Percentiles rank a stretch among this genome's conserved stretches.
Conservation (phyloP, 768 basidiomycete species). For the Xerocomellus amylosporus region DNA sequence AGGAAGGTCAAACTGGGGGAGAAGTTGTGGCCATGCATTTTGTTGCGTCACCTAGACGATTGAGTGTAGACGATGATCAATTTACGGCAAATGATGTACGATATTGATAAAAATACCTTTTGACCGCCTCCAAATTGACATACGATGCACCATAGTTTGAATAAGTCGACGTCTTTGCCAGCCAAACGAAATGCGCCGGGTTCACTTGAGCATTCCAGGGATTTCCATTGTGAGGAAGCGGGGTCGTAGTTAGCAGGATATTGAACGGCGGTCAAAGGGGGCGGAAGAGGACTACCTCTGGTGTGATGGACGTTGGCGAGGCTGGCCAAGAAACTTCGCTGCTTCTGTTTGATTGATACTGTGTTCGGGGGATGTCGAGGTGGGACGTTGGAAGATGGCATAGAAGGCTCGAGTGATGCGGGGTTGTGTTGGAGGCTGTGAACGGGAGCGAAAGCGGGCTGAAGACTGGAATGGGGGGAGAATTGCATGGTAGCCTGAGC, state of each 20-base stretch:
- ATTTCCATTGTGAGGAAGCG: conserved; percentile 58
- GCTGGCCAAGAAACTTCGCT: conserved; percentile 55
- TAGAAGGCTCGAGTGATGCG: conserved; percentile 46
- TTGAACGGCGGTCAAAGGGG: conserved; percentile 62
- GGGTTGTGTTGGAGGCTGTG: conserved; percentile 32
- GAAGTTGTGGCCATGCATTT: conserved; percentile 55
- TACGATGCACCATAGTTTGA: conserved; percentile 67
- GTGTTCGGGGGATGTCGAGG: conserved; percentile 36
- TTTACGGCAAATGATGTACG: conserved; percentile 14
- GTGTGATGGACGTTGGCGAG: conserved; percentile 59
- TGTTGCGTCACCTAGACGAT: conserved; percentile 44
- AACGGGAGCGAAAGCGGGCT: conserved; percentile 42
- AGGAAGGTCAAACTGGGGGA: conserved; percentile 58
- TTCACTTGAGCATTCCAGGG: conserved; percentile 59
- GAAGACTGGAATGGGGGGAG: conserved; percentile 43
- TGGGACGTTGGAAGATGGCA: conserved; percentile 38
- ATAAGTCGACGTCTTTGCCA: conserved; percentile 74
- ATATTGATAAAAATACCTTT: conserved; percentile 45
- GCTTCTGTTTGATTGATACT: conserved; percentile 49
- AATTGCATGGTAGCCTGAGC: conserved; percentile 41
- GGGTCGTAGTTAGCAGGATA: conserved; percentile 61
- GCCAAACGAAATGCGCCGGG: conserved; percentile 64
- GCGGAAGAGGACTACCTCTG: conserved; percentile 66
- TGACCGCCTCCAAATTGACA: conserved; percentile 56
- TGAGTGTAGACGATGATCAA: conserved; percentile 5